Evolutionary conservation across 148 eudicot species (phyloP).

Genomic region (Silene conica): DNA sequence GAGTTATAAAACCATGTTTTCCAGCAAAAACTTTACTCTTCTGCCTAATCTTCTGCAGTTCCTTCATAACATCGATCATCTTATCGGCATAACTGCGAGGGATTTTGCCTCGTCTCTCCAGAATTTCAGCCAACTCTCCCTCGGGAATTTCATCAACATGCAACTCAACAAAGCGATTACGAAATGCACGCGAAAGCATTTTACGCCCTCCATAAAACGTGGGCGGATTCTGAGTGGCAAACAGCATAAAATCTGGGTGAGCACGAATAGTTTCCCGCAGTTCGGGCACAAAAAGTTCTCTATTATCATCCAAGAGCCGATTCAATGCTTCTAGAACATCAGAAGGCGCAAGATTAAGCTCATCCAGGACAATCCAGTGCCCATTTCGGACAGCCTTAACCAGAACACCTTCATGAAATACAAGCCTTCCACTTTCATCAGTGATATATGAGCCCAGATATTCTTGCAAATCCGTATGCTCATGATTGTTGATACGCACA

Average conservation of each 20-base stretch:
- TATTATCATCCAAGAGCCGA: conserved; percentile 86
- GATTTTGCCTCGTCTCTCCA: conserved; percentile 64
- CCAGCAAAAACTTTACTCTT: conserved; percentile 94
- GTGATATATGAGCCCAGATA: conserved; percentile 92
- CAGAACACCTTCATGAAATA: conserved; percentile 81
- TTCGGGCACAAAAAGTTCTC: conserved; percentile 94
- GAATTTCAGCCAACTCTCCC: conserved; percentile 62
- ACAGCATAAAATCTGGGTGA: conserved; percentile 88
- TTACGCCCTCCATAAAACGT: conserved; percentile 96
- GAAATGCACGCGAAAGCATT: conserved; percentile 96
- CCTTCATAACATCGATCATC: conserved; percentile 94
- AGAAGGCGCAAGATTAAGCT: conserved; percentile 95
- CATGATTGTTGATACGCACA: conserved; percentile 95
- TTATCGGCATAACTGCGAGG: conserved; percentile 71
- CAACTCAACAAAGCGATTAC: conserved; percentile 98
- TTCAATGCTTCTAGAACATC: conserved; percentile 98
- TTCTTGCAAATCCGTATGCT: conserved; percentile 96
- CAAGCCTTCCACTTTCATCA: conserved; percentile 75
- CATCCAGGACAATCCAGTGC: conserved; percentile 94
- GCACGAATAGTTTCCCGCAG: conserved; percentile 74
- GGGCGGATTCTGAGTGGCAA: conserved; percentile 99
- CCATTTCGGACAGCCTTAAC: conserved; percentile 94
- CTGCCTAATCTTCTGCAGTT: conserved; percentile 86
- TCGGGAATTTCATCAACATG: conserved; percentile 96
- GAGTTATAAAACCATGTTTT: conserved; percentile 95